These are phyloP conservation scores for Lonicera japonica DNA, from an alignment of 129 eudicot genomes.

Conservation along the genomic window DNA sequence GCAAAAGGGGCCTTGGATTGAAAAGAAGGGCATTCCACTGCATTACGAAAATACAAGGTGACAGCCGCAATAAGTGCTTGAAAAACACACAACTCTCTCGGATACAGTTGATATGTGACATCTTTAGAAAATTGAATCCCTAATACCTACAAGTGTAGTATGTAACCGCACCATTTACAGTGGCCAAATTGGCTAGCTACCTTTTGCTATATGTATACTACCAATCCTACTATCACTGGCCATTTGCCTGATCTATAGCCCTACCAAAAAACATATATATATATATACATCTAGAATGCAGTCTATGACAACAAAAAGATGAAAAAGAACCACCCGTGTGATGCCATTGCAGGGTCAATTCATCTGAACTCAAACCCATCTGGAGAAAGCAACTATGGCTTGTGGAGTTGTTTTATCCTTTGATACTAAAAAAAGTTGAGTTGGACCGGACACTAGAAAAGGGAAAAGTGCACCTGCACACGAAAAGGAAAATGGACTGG, in stretches of 20 bases:
- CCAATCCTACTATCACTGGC: background rate
- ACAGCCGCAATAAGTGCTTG: too few species aligned
- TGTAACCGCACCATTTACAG: too few species aligned
- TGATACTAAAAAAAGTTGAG: too few species aligned
- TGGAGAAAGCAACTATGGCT: too few species aligned
- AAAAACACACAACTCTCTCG: too few species aligned
- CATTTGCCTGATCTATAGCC: background rate
- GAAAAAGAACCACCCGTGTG: background rate
- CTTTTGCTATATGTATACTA: background rate
- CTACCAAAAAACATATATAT: background rate
- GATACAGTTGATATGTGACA: too few species aligned
- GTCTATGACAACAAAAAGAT: background rate
- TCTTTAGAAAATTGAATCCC: background rate
- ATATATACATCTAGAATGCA: background rate
- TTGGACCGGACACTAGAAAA: too few species aligned
- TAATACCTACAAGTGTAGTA: background rate
- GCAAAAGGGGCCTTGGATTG: too few species aligned
- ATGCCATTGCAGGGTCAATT: too few species aligned
- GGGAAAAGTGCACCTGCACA: background rate
- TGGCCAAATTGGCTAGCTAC: background rate
- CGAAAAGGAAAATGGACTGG: constrained; percentile 10
- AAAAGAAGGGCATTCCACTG: too few species aligned
- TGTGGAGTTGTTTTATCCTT: too few species aligned
- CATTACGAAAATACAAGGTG: too few species aligned
- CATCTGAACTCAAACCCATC: constrained; percentile 2